These are phyloP conservation scores for Ilex paraguariensis DNA, from an alignment of 305 asterid species.

Conservation along the genomic window DNA sequence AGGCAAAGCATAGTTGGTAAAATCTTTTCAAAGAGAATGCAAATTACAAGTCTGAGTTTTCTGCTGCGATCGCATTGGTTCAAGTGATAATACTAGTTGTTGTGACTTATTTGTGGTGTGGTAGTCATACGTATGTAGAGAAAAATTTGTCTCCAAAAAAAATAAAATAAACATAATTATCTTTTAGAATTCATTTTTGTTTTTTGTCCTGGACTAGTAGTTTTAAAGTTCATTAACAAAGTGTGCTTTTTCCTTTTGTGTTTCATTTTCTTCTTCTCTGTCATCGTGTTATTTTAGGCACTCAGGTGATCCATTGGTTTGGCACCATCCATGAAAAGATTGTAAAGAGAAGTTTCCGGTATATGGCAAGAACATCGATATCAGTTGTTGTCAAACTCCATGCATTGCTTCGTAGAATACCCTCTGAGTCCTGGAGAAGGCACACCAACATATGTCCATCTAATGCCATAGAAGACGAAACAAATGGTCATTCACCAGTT, in stretches of 20 bases:
- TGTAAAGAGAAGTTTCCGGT: conserved; percentile 48
- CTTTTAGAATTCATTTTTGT: background rate
- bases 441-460: conserved; percentile 34
- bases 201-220: too few species aligned
- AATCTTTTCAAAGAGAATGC: too few species aligned
- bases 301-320: conserved; percentile 33
- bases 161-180: background rate
- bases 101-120: too few species aligned
- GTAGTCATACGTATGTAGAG: too few species aligned
- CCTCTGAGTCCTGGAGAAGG: conserved; percentile 50
- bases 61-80: too few species aligned
- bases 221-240: too few species aligned
- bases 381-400: conserved; percentile 35
- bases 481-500: conserved; percentile 20
- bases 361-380: conserved; percentile 40
- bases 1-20: too few species aligned
- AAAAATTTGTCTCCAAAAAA: too few species aligned
- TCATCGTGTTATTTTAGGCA: conserved; percentile 36
- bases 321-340: conserved; percentile 45
- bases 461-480: conserved; percentile 28
- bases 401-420: conserved; percentile 27
- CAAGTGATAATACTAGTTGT: too few species aligned
- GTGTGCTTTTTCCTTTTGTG: too few species aligned
- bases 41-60: too few species aligned
- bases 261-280: conserved; percentile 10